Conservation (phyloP, 129 eudicot genomes). For the Ambrosia artemisiifolia region DNA sequence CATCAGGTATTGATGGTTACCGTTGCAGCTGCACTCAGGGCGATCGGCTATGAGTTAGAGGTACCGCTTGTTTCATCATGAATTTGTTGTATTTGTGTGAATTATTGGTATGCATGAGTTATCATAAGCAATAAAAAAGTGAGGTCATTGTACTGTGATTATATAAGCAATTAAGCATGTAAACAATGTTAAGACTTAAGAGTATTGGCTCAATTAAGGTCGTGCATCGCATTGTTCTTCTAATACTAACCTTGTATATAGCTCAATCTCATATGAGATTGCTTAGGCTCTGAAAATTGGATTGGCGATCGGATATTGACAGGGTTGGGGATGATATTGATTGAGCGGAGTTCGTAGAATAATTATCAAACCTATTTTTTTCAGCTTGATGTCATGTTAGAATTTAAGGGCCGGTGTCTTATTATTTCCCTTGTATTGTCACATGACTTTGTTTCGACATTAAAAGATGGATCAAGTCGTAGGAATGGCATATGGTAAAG, state of each 20-base stretch:
- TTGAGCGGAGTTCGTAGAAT: background rate
- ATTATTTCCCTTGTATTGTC: background rate
- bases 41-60: constrained; percentile 37
- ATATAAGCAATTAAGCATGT: constrained; percentile 1
- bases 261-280: background rate
- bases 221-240: background rate
- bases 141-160: background rate
- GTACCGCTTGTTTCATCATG: constrained; percentile 9
- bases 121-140: background rate
- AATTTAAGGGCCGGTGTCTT: background rate
- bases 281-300: background rate
- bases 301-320: background rate
- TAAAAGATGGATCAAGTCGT: background rate
- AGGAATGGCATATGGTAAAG: background rate
- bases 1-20: constrained; percentile 49
- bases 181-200: background rate
- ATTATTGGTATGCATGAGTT: background rate
- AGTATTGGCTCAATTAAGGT: background rate
- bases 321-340: background rate
- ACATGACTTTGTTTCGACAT: background rate
- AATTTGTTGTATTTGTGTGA: background rate
- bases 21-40: constrained; percentile 32
- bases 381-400: background rate
- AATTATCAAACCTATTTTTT: background rate
- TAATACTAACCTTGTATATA: background rate